Conservation (phyloP, 2,329 filamentous ascomycete genomes). For the Arthrobotrys conoides region DNA sequence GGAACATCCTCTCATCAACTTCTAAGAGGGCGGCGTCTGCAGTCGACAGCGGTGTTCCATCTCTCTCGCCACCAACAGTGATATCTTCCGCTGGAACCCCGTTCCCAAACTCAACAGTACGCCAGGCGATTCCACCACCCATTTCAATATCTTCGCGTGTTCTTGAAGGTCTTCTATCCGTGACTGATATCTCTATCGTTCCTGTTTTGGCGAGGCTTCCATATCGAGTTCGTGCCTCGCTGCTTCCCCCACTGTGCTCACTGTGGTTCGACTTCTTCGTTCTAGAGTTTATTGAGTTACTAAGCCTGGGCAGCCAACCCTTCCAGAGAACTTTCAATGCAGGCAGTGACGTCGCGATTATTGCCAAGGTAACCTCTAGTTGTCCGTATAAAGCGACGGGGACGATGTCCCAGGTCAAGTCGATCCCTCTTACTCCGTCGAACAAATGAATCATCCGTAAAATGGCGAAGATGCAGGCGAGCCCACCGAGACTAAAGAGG, state of each 20-base stretch:
- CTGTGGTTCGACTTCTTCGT: constrained; percentile 23
- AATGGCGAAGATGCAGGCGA: constrained; percentile 43
- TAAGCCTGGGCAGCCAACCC: constrained; percentile 23
- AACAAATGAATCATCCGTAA: constrained; percentile 45
- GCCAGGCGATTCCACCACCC: constrained; percentile 19
- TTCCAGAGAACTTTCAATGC: constrained; percentile 48
- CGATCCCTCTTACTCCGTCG: constrained; percentile 39
- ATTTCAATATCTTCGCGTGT: constrained; percentile 33
- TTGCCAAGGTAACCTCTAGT: constrained; percentile 45
- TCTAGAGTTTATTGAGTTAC: constrained; percentile 5
- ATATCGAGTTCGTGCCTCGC: constrained; percentile 11
- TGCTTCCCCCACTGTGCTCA: constrained; percentile 17
- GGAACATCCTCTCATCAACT: constrained; percentile 28
- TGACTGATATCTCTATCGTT: not conserved
- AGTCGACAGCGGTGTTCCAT: constrained; percentile 20
- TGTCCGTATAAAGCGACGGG: constrained; percentile 44
- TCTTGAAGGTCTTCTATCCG: not conserved
- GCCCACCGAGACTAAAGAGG: constrained; percentile 37
- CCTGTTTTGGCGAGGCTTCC: constrained; percentile 16
- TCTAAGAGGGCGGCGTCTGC: constrained; percentile 31
- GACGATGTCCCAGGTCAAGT: constrained; percentile 50
- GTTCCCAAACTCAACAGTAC: constrained; percentile 30
- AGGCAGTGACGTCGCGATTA: constrained; percentile 44
- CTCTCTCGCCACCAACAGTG: not conserved
- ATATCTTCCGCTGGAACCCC: not conserved